Conservation (phyloP, 148 eudicot genomes). For the Polygonum aviculare region DNA sequence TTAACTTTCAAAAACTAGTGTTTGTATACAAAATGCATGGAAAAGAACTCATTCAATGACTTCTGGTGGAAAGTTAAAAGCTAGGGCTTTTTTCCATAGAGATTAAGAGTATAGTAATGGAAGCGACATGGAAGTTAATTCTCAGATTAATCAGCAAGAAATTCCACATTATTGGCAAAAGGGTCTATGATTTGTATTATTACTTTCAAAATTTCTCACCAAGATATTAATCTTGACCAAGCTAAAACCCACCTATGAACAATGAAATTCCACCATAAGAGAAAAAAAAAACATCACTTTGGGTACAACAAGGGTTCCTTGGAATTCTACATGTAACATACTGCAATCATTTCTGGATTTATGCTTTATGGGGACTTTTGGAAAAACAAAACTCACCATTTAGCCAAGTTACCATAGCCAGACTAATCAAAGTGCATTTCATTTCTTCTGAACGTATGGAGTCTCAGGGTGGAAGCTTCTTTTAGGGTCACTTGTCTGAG, state of each 20-base stretch:
- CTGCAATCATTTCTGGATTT: background rate
- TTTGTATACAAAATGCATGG: background rate
- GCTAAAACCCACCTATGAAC: background rate
- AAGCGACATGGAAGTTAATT: background rate
- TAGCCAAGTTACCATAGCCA: background rate
- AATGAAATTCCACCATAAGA: background rate
- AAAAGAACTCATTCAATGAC: background rate
- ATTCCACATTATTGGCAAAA: too few relatives aligned
- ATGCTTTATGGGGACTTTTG: background rate
- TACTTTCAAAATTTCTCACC: too few relatives aligned
- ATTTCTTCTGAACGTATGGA: background rate
- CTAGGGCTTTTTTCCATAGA: too few relatives aligned
- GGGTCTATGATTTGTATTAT: too few relatives aligned
- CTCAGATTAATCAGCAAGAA: background rate
- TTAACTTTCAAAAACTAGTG: background rate
- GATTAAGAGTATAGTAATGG: background rate
- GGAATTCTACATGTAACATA: background rate
- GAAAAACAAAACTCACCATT: background rate
- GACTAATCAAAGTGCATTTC: background rate
- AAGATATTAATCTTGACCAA: background rate
- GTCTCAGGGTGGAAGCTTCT: constrained; percentile 24
- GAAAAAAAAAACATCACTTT: background rate
- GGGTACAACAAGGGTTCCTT: constrained; percentile 8
- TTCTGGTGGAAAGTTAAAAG: too few relatives aligned
- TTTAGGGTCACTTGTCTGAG: constrained; percentile 29